Evolutionary conservation across 768 basidiomycete species (phyloP), one percentile per base, ranked within the genome.

Genomic region (Harrya chromipes): DNA sequence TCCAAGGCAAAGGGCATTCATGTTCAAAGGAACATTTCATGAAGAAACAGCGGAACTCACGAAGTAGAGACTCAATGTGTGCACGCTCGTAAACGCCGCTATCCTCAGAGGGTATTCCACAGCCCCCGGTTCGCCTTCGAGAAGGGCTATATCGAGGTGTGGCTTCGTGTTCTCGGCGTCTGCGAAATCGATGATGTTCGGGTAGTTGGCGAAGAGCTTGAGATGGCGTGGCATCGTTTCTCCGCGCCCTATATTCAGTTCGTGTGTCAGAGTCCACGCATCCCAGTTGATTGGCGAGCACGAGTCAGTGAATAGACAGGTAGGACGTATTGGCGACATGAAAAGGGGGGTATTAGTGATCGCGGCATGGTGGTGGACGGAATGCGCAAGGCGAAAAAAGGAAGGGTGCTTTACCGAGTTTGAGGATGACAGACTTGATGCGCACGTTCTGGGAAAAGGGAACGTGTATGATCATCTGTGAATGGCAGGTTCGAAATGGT

Each of bases 361-460:
- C 35, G 19, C 29, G 37, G 43, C 44, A 40, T 46, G 49, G 46
- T 40, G 54, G 47, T 31, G 50, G 41, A 39, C 34, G 43, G 49
- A 47, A 49, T 43, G 27, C 47, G 31, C 50, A 39, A 49, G 57
- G 36, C 34, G 34, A 21, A 38, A 6, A 36, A 37, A 41, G 41
- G 46, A 38, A 53, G 14, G 50, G 37, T 20, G 3, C 59, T 75
- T 56, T 61, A 88, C 90, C 90, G 38, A 89, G 67, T 65, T 92
- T 92, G 47, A 93, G 69, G 17, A 91, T 61, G 6, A 93, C 64
- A 16, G 90, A 89, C 52, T 81, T 80, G 37, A 93, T 65, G 40
- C 87, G 76, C 21, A 92, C 90, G 59, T 83, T 86, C 63, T 90
- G 78, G 1, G 76, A 77, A 72, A 93, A 93, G 0, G 90, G 87